Evolutionary conservation across 2,329 filamentous ascomycete genomes (phyloP).

Genomic region (Acarospora socialis): DNA sequence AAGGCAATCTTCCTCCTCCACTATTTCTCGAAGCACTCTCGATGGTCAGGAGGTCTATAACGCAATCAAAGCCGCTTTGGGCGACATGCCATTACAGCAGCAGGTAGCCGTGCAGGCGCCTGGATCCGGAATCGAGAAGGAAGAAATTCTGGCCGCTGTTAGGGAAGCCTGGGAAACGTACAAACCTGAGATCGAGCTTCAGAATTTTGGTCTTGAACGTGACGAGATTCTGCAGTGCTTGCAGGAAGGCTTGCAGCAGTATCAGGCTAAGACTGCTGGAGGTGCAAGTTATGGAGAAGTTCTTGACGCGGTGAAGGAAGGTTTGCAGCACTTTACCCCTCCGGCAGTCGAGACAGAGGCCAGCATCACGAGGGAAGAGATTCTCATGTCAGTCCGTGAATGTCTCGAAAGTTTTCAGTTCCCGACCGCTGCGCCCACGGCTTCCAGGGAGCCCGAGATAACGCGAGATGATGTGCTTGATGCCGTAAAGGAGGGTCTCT

Average conservation of each 20-base stretch:
- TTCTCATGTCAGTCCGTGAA: slow-evolving; percentile 69
- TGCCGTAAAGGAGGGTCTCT: slow-evolving; percentile 46
- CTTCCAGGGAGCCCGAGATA: slow-evolving; percentile 30
- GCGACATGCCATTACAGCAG: slow-evolving; percentile 44
- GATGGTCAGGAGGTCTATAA: slow-evolving; percentile 79
- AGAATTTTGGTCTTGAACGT: slow-evolving; percentile 78
- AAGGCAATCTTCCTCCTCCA: slow-evolving; percentile 50
- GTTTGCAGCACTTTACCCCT: slow-evolving; percentile 64
- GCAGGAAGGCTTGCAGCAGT: slow-evolving; percentile 69
- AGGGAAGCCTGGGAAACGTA: slow-evolving; percentile 87
- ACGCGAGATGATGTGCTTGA: slow-evolving; percentile 42
- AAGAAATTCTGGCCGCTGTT: slow-evolving; percentile 76
- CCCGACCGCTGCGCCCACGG: slow-evolving; percentile 36
- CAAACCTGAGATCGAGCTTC: slow-evolving; percentile 81
- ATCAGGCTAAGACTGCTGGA: slow-evolving; percentile 33
- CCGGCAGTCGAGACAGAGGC: slow-evolving; percentile 54
- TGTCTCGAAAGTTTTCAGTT: slow-evolving; percentile 78
- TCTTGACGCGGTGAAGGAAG: slow-evolving; percentile 71
- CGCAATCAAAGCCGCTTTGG: slow-evolving; percentile 60
- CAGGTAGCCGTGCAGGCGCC: slow-evolving; percentile 37
- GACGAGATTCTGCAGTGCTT: slow-evolving; percentile 82
- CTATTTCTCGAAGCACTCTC: slow-evolving; percentile 47
- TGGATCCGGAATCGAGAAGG: slow-evolving; percentile 47
- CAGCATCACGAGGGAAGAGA: slow-evolving; percentile 63
- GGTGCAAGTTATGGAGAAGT: slow-evolving; percentile 71